phyloP scores from a whole-genome alignment of 495 filamentous ascomycete species.

The Umbilicaria muhlenbergii region DNA sequence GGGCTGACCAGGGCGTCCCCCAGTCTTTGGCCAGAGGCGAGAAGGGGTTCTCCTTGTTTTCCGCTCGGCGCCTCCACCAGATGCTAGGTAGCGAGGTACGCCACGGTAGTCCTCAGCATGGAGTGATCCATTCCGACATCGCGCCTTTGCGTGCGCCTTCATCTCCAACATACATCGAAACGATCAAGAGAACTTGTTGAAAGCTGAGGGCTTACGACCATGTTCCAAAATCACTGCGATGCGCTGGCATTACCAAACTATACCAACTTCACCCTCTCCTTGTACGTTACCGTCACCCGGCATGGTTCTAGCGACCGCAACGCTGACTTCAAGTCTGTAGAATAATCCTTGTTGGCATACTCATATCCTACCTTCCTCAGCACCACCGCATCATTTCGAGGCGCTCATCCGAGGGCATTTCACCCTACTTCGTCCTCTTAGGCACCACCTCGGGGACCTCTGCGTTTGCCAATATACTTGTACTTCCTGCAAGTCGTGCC shows the following conservation, averaged over 20 bases:
- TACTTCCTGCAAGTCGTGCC: conserved; percentile 56
- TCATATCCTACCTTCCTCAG: conserved; percentile 88
- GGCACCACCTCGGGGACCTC: conserved; percentile 78
- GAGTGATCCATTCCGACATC: not conserved
- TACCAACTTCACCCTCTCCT: conserved; percentile 15
- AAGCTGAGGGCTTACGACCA: not conserved
- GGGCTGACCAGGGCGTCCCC: not conserved
- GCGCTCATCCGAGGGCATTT: conserved; percentile 87
- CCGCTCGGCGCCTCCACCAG: not conserved
- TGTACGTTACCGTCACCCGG: conserved; percentile 8
- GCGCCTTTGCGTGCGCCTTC: not conserved
- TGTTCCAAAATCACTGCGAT: conserved; percentile 7
- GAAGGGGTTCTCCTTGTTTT: too few relatives aligned
- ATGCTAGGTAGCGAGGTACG: not conserved
- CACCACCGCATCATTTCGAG: conserved; percentile 79
- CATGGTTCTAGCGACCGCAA: not conserved
- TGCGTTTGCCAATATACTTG: conserved; percentile 79
- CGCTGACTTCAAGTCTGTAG: conserved; percentile 23
- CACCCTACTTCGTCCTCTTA: conserved; percentile 82
- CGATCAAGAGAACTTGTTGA: too few relatives aligned
- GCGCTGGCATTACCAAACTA: conserved; percentile 12
- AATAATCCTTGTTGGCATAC: conserved; percentile 76
- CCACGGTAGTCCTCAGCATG: not conserved
- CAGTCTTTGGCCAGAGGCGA: too few relatives aligned
- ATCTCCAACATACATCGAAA: not conserved